A percentile compares a stretch with the other conserved stretches of the same genome.
Evolutionary conservation across 2,329 filamentous ascomycete genomes (phyloP).

Genomic region (Capronia coronata): DNA sequence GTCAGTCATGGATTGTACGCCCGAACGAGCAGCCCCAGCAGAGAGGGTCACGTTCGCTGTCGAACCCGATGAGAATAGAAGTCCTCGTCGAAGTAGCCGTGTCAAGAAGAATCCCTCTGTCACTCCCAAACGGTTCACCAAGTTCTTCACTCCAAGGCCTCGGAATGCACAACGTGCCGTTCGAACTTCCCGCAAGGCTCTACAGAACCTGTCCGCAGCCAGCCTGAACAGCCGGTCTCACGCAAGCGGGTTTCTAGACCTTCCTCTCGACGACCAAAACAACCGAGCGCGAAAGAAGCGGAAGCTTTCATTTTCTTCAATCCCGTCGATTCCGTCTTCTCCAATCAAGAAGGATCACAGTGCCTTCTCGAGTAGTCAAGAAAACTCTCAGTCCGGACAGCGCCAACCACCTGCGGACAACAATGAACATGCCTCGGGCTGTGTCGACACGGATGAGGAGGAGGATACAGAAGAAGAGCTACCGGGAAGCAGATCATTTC

Average conservation of each 20-base stretch:
- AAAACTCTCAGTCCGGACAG: neutral
- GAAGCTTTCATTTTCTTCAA: constrained; percentile 41
- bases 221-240: constrained; percentile 20
- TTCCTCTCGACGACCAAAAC: neutral
- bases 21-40: constrained; percentile 18
- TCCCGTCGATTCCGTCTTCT: constrained; percentile 45
- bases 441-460: constrained; percentile 16
- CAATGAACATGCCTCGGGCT: neutral
- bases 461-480: constrained; percentile 14
- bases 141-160: constrained; percentile 46
- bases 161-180: constrained; percentile 33
- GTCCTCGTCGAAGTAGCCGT: constrained; percentile 31
- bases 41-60: constrained; percentile 16
- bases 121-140: constrained; percentile 46
- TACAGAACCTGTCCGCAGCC: constrained; percentile 38
- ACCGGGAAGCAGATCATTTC: constrained; percentile 5
- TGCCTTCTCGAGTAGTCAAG: constrained; percentile 21
- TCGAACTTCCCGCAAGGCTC: constrained; percentile 40
- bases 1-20: constrained; percentile 24
- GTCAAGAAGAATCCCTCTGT: constrained; percentile 42
- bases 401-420: neutral
- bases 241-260: neutral
- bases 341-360: constrained; percentile 18
- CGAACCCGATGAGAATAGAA: constrained; percentile 12
- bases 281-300: constrained; percentile 37